Conservation (phyloP, 352 stramenopile genomes). For the Pythium scleroteichum region DNA sequence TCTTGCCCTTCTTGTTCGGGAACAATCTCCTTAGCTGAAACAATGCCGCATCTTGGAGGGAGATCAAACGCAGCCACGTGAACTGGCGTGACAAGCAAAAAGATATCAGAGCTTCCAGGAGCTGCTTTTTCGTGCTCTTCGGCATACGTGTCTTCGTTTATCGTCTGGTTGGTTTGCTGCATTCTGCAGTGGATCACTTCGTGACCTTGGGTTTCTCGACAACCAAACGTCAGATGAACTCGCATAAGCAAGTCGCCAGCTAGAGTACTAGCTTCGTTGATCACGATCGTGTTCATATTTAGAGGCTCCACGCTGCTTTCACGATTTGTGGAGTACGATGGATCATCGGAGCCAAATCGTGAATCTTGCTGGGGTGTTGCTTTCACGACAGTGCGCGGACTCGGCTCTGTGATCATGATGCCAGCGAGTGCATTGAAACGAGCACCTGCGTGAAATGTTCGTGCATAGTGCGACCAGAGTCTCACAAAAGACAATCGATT, state of each 20-base stretch:
- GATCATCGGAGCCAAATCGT: too few relatives aligned
- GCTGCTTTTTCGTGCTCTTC: slow-evolving; percentile 4
- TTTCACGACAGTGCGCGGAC: too few relatives aligned
- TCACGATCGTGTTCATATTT: neutral
- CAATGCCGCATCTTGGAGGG: slow-evolving; percentile 16
- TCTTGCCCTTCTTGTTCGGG: too few relatives aligned
- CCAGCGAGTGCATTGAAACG: slow-evolving; percentile 11
- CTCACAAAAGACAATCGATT: slow-evolving; percentile 25
- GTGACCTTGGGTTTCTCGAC: slow-evolving; percentile 6
- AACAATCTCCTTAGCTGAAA: slow-evolving; percentile 7
- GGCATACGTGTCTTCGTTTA: too few relatives aligned
- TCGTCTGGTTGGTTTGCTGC: too few relatives aligned
- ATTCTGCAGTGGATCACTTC: slow-evolving; percentile 1
- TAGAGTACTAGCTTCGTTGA: slow-evolving; percentile 9
- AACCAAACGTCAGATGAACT: slow-evolving; percentile 15
- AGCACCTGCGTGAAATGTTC: neutral
- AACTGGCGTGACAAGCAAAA: slow-evolving; percentile 18
- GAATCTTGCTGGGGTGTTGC: too few relatives aligned
- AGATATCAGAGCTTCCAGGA: slow-evolving; percentile 7
- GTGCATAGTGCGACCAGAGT: slow-evolving; percentile 3
- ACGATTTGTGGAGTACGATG: too few relatives aligned
- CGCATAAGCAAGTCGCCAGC: slow-evolving; percentile 15
- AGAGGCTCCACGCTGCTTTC: too few relatives aligned
- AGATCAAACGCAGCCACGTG: slow-evolving; percentile 12
- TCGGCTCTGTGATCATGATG: too few relatives aligned